Conservation (phyloP, 2,329 filamentous ascomycete genomes). For the Phymatotrichopsis omnivora region DNA sequence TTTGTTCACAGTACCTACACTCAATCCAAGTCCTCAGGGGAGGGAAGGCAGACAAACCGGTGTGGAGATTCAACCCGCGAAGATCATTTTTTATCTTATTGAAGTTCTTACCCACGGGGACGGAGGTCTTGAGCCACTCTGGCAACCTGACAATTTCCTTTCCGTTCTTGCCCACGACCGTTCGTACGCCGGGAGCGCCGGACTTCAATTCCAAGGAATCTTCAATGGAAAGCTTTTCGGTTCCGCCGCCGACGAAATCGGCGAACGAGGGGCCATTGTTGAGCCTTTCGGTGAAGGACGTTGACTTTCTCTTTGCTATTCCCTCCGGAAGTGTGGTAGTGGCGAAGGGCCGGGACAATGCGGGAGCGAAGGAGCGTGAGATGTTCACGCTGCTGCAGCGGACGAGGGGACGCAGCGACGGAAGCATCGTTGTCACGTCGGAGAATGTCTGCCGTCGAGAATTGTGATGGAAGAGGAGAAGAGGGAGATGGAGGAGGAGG, state of each 20-base stretch:
- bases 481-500: too few species aligned
- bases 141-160: slow-evolving; percentile 66
- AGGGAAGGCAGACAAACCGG: slow-evolving; percentile 34
- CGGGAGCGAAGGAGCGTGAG: slow-evolving; percentile 5
- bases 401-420: slow-evolving; percentile 3
- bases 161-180: slow-evolving; percentile 45
- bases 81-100: slow-evolving; percentile 93
- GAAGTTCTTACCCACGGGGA: slow-evolving; percentile 76
- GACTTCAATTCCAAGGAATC: slow-evolving; percentile 26
- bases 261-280: slow-evolving; percentile 55
- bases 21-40: background rate
- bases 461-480: too few species aligned
- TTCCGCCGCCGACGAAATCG: slow-evolving; percentile 48
- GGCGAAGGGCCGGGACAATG: slow-evolving; percentile 13
- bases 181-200: slow-evolving; percentile 41
- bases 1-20: background rate
- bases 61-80: slow-evolving; percentile 79
- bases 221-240: slow-evolving; percentile 18
- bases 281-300: slow-evolving; percentile 51
- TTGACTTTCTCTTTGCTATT: slow-evolving; percentile 38
- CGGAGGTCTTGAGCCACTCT: slow-evolving; percentile 91
- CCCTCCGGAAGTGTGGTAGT: slow-evolving; percentile 5
- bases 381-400: slow-evolving; percentile 2
- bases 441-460: too few species aligned
- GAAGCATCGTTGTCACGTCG: too few species aligned